These are phyloP conservation scores for Tuber calosporum DNA, from an alignment of 495 filamentous ascomycete species.

Conservation along the genomic window DNA sequence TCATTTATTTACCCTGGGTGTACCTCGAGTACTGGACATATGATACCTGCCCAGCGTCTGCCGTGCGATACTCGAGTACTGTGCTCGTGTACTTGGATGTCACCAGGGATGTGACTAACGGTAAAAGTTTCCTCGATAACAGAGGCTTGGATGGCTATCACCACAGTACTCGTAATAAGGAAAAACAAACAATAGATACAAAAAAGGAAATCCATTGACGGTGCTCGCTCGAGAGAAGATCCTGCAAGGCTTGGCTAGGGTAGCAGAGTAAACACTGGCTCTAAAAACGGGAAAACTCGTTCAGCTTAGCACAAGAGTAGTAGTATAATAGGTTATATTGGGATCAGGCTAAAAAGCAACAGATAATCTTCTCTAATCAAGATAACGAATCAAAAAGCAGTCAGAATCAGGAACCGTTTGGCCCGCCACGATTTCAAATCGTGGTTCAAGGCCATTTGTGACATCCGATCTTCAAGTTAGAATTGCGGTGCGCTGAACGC, in stretches of 20 bases:
- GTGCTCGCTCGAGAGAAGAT: no score
- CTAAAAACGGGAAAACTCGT: neutral
- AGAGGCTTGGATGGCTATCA: no score
- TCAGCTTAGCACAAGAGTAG: neutral
- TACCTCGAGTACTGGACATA: no score
- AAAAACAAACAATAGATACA: no score
- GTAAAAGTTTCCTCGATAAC: no score
- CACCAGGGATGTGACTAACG: no score
- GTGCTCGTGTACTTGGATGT: no score
- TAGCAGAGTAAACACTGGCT: neutral
- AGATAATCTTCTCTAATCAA: neutral
- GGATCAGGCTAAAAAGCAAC: neutral
- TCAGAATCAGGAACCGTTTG: neutral
- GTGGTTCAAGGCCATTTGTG: neutral
- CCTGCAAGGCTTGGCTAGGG: neutral
- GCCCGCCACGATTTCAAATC: neutral
- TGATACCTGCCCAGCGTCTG: no score
- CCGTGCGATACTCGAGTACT: no score
- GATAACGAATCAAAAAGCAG: neutral
- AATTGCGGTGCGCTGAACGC: neutral
- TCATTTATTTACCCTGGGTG: no score
- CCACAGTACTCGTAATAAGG: no score
- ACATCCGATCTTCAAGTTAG: neutral
- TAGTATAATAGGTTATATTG: neutral
- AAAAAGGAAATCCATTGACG: no score